Percentiles rank a stretch among this genome's conserved stretches.
Evolutionary conservation across 2,329 filamentous ascomycete genomes (phyloP).

Genomic region (Calonectria pseudoturangicola): DNA sequence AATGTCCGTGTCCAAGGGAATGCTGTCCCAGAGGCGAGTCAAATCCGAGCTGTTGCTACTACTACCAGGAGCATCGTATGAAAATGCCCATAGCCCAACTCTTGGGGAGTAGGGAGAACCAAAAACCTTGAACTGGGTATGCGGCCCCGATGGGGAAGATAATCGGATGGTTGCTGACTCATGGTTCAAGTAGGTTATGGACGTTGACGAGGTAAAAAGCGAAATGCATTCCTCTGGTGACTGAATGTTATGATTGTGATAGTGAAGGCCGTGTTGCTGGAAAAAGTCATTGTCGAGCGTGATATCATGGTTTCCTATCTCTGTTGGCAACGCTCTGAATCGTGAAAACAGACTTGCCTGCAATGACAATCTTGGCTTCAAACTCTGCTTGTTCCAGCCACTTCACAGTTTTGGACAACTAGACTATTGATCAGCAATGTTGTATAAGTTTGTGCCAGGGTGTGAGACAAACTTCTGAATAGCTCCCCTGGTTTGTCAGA

Average conservation of each 20-base stretch:
- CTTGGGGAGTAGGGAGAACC: conserved; percentile 81
- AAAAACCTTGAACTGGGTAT: conserved; percentile 79
- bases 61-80: conserved; percentile 67
- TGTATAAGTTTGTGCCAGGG: conserved; percentile 14
- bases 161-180: conserved; percentile 72
- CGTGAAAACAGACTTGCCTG: conserved; percentile 68
- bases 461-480: conserved; percentile 65
- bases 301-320: conserved; percentile 83
- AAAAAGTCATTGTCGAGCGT: conserved; percentile 81
- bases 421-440: background rate
- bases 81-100: conserved; percentile 79
- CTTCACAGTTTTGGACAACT: conserved; percentile 75
- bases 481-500: conserved; percentile 82
- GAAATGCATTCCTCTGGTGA: conserved; percentile 71
- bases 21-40: conserved; percentile 74
- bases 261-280: conserved; percentile 68
- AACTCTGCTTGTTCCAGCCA: conserved; percentile 83
- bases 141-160: conserved; percentile 71
- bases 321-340: conserved; percentile 30
- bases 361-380: conserved; percentile 81
- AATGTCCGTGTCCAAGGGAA: conserved; percentile 78
- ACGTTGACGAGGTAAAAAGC: conserved; percentile 71
- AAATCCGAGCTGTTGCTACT: conserved; percentile 46
- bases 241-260: conserved; percentile 75
- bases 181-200: conserved; percentile 80